phyloP scores from a whole-genome alignment of 139 green algal species.

The Deuterostichococcus epilithicus region DNA sequence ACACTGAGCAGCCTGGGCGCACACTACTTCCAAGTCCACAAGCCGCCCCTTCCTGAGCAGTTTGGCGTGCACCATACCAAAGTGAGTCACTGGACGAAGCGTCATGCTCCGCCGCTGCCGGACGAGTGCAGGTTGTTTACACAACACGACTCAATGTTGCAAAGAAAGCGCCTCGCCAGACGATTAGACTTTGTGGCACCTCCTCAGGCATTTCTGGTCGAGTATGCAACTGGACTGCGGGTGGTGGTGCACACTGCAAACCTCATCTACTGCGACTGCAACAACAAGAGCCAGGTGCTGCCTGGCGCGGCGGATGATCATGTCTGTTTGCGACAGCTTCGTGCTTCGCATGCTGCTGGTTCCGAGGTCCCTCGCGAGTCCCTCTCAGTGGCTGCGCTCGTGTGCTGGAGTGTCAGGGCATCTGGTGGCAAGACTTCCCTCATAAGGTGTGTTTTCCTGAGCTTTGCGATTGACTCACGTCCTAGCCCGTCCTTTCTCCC shows the following conservation, averaged over 20 bases:
- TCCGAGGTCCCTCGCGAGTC: neutral
- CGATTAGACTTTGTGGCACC: constrained; percentile 24
- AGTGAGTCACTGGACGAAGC: neutral
- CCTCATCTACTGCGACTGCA: constrained; percentile 73
- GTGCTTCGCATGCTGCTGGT: neutral
- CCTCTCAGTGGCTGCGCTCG: too few species aligned
- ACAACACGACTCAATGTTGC: constrained; percentile 20
- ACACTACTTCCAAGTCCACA: neutral
- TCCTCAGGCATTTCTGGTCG: constrained; percentile 57
- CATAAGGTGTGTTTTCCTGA: constrained; percentile 34
- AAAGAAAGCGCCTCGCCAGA: neutral
- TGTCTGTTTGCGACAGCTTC: neutral
- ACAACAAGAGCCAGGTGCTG: constrained; percentile 68
- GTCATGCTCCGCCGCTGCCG: constrained; percentile 39
- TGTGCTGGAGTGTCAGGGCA: constrained; percentile 27
- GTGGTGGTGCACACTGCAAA: constrained; percentile 84
- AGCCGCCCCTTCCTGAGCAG: too few species aligned
- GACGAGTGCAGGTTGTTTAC: constrained; percentile 47
- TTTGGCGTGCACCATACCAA: too few species aligned
- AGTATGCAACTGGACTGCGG: constrained; percentile 52
- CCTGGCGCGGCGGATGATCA: neutral
- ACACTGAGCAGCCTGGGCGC: too few species aligned
- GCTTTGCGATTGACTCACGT: too few species aligned
- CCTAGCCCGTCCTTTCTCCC: too few species aligned
- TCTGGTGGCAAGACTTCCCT: constrained; percentile 77